phyloP scores from a whole-genome alignment of 805 yeast genomes.

The Scheffersomyces stipitis region DNA sequence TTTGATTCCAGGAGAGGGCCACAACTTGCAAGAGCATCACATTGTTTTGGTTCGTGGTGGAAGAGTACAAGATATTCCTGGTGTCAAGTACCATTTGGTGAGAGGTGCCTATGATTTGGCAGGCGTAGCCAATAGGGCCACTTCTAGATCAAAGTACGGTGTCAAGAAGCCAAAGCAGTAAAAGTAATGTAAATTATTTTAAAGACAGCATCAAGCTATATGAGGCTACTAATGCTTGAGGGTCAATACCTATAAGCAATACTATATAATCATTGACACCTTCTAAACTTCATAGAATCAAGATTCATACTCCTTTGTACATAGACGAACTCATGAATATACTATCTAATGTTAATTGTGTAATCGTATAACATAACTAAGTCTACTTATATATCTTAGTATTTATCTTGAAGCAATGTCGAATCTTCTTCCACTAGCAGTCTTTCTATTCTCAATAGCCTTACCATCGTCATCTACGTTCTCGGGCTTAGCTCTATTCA shows the following conservation, averaged over 20 bases:
- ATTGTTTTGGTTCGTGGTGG: slow-evolving; percentile 98
- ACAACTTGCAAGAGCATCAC: slow-evolving; percentile 96
- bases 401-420: too few relatives aligned
- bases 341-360: too few relatives aligned
- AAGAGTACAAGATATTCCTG: slow-evolving; percentile 95
- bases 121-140: slow-evolving; percentile 90
- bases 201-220: too few relatives aligned
- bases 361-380: too few relatives aligned
- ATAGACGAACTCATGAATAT: too few relatives aligned
- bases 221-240: too few relatives aligned
- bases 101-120: slow-evolving; percentile 92
- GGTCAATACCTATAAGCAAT: too few relatives aligned
- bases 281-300: too few relatives aligned
- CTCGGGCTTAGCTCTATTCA: slow-evolving; percentile 96
- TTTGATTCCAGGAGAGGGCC: slow-evolving; percentile 98
- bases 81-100: slow-evolving; percentile 91
- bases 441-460: slow-evolving; percentile 51
- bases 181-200: slow-evolving; percentile 1
- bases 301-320: too few relatives aligned
- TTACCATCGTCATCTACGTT: slow-evolving; percentile 68
- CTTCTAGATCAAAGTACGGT: slow-evolving; percentile 92
- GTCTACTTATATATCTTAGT: too few relatives aligned
- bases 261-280: too few relatives aligned
- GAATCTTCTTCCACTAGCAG: slow-evolving; percentile 72
- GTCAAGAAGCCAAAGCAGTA: slow-evolving; percentile 69